Evolutionary conservation across 768 basidiomycete species (phyloP).

Genomic region (Floccularia luteovirens): DNA sequence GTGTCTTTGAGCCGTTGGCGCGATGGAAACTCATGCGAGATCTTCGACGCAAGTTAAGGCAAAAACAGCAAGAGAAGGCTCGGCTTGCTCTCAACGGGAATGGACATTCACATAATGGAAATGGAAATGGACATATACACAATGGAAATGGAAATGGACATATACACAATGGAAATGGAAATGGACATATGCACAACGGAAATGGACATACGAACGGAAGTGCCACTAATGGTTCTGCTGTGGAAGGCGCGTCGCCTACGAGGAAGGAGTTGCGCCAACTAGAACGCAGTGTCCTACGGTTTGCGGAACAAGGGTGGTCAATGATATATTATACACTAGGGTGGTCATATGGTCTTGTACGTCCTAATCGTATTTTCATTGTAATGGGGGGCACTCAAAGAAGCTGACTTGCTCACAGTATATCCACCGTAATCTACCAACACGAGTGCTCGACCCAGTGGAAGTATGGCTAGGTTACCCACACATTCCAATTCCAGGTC

Average conservation of each 20-base stretch:
- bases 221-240: constrained; percentile 3
- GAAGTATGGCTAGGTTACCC: constrained; percentile 81
- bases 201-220: constrained; percentile 26
- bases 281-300: constrained; percentile 71
- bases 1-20: constrained; percentile 76
- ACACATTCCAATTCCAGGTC: constrained; percentile 68
- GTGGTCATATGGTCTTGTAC: constrained; percentile 75
- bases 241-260: constrained; percentile 16
- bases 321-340: constrained; percentile 72
- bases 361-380: constrained; percentile 23
- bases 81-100: constrained; percentile 11
- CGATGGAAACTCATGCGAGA: constrained; percentile 62
- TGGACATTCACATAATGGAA: constrained; percentile 15
- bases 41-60: constrained; percentile 22
- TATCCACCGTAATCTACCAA: constrained; percentile 68
- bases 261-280: constrained; percentile 49
- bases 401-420: constrained; percentile 43
- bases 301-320: constrained; percentile 95
- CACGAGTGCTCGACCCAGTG: constrained; percentile 49
- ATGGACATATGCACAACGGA: constrained; percentile 15
- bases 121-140: constrained; percentile 14
- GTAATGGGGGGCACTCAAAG: constrained; percentile 4
- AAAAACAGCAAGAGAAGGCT: constrained; percentile 12
- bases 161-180: constrained; percentile 15
- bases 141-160: constrained; percentile 25